Percentiles rank a stretch among this genome's conserved stretches.
phyloP scores from a whole-genome alignment of 129 eudicot species.

The Chrysanthemum lavandulifolium region DNA sequence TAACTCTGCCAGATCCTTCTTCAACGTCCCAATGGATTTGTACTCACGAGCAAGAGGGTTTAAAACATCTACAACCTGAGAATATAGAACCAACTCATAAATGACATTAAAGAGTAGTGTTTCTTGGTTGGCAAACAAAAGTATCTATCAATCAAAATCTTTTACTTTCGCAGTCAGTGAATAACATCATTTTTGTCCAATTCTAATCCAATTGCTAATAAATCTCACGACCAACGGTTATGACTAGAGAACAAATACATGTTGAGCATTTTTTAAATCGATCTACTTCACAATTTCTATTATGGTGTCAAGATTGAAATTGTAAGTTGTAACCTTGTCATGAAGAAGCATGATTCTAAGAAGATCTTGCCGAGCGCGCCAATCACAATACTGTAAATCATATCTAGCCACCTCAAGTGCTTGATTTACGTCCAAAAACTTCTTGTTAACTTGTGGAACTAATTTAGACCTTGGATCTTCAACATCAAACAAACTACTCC shows the following conservation, averaged over 20 bases:
- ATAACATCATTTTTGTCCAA: too few species aligned
- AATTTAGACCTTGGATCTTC: slow-evolving; percentile 72
- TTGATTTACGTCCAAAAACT: slow-evolving; percentile 75
- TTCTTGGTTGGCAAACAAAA: too few species aligned
- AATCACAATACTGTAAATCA: slow-evolving; percentile 83
- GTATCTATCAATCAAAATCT: too few species aligned
- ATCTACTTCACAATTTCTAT: too few species aligned
- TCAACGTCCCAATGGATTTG: slow-evolving; percentile 46
- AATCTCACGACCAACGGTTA: too few species aligned
- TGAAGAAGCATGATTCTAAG: slow-evolving; percentile 82
- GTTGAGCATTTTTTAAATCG: too few species aligned
- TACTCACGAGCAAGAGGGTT: slow-evolving; percentile 97
- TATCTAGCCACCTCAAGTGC: slow-evolving; percentile 87
- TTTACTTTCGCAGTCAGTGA: too few species aligned
- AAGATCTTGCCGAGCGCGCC: slow-evolving; percentile 92
- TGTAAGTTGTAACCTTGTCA: slow-evolving; percentile 55
- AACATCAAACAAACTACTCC: slow-evolving; percentile 63
- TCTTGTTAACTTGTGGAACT: slow-evolving; percentile 55
- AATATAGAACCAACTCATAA: neutral
- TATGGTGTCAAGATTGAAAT: slow-evolving; percentile 3
- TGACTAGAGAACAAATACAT: too few species aligned
- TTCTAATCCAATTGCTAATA: too few species aligned
- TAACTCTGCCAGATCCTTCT: slow-evolving; percentile 83
- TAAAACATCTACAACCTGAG: slow-evolving; percentile 91
- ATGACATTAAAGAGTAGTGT: too few species aligned